These are phyloP conservation scores for Fusarium equiseti DNA, from an alignment of 2,329 filamentous ascomycete genomes.

Conservation along the genomic window DNA sequence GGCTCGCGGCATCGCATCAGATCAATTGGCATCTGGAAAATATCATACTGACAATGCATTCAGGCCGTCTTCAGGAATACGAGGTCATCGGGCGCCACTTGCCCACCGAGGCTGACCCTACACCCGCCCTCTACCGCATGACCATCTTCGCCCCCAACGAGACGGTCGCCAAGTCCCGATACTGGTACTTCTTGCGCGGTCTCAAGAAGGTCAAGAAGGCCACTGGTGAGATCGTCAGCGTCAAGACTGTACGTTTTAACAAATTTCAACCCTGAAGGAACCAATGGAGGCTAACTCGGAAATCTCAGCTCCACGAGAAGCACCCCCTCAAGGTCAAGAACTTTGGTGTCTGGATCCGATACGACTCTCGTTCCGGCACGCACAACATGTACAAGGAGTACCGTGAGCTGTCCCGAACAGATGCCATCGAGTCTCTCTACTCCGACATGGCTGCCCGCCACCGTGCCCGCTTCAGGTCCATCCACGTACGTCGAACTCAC, in stretches of 20 bases:
- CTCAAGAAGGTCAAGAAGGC: conserved; percentile 99
- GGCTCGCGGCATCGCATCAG: conserved; percentile 37
- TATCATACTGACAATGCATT: conserved; percentile 50
- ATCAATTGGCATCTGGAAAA: conserved; percentile 6
- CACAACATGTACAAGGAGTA: conserved; percentile 99
- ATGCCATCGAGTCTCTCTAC: conserved; percentile 97
- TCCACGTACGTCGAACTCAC: conserved; percentile 80
- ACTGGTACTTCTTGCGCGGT: conserved; percentile 99
- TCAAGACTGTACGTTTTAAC: conserved; percentile 84
- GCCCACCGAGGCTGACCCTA: conserved; percentile 96
- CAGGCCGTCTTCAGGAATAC: conserved; percentile 99
- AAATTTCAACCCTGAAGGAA: not conserved
- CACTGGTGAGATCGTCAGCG: conserved; percentile 97
- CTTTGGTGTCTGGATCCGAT: conserved; percentile 99
- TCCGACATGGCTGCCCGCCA: conserved; percentile 99
- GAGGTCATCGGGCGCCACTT: conserved; percentile 99
- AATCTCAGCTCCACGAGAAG: conserved; percentile 93
- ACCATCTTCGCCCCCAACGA: conserved; percentile 98
- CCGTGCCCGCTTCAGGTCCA: conserved; percentile 94
- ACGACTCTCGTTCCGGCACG: conserved; percentile 99
- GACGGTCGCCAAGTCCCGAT: conserved; percentile 99
- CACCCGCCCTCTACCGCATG: conserved; percentile 99
- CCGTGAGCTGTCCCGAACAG: conserved; percentile 96
- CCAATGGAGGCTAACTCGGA: conserved; percentile 3
- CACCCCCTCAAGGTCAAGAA: conserved; percentile 99